Base-by-base conservation (phyloP, 495 filamentous ascomycete genomes). In the Talaromyces adpressus region DNA sequence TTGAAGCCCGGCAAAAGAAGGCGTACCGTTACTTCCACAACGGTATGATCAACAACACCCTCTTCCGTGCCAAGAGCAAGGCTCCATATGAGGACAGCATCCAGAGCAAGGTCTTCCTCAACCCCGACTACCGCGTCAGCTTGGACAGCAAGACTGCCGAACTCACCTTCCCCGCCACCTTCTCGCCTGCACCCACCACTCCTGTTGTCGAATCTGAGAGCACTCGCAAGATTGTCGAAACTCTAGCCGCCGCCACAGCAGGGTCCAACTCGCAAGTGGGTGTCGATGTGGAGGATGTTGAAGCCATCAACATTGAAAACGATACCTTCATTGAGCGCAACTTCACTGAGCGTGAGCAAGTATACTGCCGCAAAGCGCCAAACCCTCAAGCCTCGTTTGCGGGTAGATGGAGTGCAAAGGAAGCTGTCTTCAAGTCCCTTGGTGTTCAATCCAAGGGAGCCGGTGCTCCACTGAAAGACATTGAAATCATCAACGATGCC, bases 21-120 rank as follows among this genome's bases (percentile, higher is more conserved):
- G 92, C 94, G 0, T 99, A 99, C 80, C 86, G 94, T 51, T 99
- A 90, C 83, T 94, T 93, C 84, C 94, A 99, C 80, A 95, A 96
- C 70, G 92, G 93, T 62, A 81, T 98, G 72, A 91, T 98, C 81
- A 94, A 92, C 82, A 97, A 99, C 78, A 91, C 87, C 67, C 85
- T 99, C 75, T 99, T 99, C 79, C 91, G 93, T 59, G 92, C 95
- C 67, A 99, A 99, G 85, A 85, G 81, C 68, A 84, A 92, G 72
- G 82, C 92, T 29, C 94, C 94, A 41, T 99, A 97, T 77, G 85
- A 87, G 39, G 91, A 96, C 59, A 86, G 89, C n/a, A 88, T 92
- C 70, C 87, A 93, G 77, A 84, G 83, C 72, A 79, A 87, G 63
- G 88, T 98, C 66, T 92, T 99, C 79, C 86, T 99, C 60, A 93